Conservation (phyloP, 768 basidiomycete species). For the Porpolomopsis calyptriformis region DNA sequence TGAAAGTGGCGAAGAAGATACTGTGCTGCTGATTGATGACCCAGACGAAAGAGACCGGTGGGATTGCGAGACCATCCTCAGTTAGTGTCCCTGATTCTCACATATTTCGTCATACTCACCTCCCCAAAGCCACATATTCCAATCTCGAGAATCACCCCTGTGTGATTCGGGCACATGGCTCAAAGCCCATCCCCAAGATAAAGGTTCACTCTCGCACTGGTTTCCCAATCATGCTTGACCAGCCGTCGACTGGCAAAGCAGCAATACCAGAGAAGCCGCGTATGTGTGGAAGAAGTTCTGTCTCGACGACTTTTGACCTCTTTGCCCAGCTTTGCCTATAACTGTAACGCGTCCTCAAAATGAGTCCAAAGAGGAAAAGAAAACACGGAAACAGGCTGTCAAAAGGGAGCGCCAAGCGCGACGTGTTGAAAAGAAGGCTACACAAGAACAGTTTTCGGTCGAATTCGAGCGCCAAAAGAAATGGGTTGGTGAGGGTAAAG, state of each 20-base stretch:
- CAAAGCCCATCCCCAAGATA: slow-evolving; percentile 50
- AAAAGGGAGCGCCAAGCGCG: slow-evolving; percentile 58
- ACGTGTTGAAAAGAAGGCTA: slow-evolving; percentile 56
- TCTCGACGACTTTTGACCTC: not conserved
- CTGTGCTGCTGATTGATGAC: slow-evolving; percentile 31
- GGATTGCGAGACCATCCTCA: slow-evolving; percentile 95
- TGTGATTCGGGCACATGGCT: slow-evolving; percentile 60
- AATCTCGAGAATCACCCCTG: slow-evolving; percentile 96
- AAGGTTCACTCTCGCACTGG: slow-evolving; percentile 67
- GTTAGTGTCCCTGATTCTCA: slow-evolving; percentile 36
- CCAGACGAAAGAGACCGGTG: slow-evolving; percentile 67
- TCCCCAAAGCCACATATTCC: slow-evolving; percentile 73
- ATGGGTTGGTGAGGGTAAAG: slow-evolving; percentile 33
- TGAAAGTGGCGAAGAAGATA: slow-evolving; percentile 38
- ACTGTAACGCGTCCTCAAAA: slow-evolving; percentile 62
- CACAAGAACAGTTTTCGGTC: slow-evolving; percentile 48
- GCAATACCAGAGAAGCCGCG: slow-evolving; percentile 9
- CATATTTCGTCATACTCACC: slow-evolving; percentile 4
- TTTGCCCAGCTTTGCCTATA: slow-evolving; percentile 22
- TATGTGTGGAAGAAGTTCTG: slow-evolving; percentile 3
- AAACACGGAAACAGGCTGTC: slow-evolving; percentile 55
- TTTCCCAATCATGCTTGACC: slow-evolving; percentile 45
- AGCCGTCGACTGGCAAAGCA: slow-evolving; percentile 5
- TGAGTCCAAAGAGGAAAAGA: slow-evolving; percentile 71
- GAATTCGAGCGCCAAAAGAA: slow-evolving; percentile 56